phyloP scores from a whole-genome alignment of 768 basidiomycete species.

The Floccularia luteovirens region DNA sequence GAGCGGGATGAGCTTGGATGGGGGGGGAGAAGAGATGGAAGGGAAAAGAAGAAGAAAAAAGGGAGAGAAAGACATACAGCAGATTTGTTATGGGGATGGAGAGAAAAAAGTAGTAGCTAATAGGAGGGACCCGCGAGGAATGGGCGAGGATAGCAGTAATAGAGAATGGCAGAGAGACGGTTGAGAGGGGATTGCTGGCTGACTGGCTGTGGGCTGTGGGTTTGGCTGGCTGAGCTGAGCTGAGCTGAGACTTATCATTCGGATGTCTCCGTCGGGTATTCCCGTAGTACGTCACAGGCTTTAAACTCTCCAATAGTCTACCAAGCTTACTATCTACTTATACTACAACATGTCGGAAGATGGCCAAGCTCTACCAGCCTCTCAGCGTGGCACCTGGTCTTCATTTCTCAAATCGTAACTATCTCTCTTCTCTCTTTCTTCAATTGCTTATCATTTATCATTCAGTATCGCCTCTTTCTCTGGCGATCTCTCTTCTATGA shows the following conservation, averaged over 20 bases:
- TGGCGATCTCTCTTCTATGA: slow-evolving; percentile 80
- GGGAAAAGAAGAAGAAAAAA: background rate
- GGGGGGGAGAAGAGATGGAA: background rate
- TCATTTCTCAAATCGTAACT: slow-evolving; percentile 87
- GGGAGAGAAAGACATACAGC: background rate
- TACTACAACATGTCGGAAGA: too few species aligned
- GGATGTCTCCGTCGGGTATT: background rate
- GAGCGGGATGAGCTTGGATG: background rate
- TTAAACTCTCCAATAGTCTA: too few species aligned
- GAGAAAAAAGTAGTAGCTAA: background rate
- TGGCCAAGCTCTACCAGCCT: slow-evolving; percentile 62
- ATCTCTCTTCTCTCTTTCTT: slow-evolving; percentile 1
- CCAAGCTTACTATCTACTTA: too few species aligned
- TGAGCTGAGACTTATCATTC: background rate
- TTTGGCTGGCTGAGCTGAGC: background rate
- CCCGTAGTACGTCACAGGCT: background rate
- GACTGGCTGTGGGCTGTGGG: background rate
- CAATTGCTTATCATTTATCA: slow-evolving; percentile 5
- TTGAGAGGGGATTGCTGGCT: background rate
- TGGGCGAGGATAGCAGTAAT: background rate
- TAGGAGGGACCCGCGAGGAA: background rate
- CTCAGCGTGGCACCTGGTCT: slow-evolving; percentile 84
- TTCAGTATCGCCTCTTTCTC: slow-evolving; percentile 77
- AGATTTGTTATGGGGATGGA: background rate
- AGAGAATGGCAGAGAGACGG: background rate